phyloP scores from a whole-genome alignment of 371 early-diverging fungal species.

The Mucor velutinosus region DNA sequence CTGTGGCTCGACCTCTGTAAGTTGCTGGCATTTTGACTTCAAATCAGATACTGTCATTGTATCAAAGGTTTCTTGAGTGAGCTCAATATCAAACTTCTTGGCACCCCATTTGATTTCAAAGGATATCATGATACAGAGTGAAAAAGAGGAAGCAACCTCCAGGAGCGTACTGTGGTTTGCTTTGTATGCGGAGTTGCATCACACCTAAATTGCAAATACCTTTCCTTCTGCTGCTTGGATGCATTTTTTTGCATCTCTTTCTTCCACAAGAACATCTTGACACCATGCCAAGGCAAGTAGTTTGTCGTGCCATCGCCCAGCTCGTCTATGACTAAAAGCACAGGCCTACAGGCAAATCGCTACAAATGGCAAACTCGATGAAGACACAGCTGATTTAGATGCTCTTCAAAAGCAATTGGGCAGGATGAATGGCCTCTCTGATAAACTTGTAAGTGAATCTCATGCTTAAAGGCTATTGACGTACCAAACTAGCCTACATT shows the following conservation, averaged over 20 bases:
- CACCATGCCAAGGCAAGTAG: background rate
- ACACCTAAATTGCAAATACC: background rate
- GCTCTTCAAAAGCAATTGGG: constrained; percentile 40
- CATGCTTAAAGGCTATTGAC: background rate
- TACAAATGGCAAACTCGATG: constrained; percentile 15
- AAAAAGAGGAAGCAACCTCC: background rate
- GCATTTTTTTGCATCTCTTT: background rate
- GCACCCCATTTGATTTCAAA: constrained; percentile 22
- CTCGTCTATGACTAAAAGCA: background rate
- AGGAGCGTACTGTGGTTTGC: no score
- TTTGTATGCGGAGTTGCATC: background rate
- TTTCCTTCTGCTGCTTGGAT: background rate
- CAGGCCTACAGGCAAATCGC: background rate
- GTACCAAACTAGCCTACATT: background rate
- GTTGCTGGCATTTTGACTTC: constrained; percentile 13
- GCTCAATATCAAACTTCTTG: constrained; percentile 6
- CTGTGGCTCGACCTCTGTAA: constrained; percentile 12
- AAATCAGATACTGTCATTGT: constrained; percentile 10
- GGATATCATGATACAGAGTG: background rate
- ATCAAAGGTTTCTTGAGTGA: constrained; percentile 10
- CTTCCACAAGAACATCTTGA: background rate
- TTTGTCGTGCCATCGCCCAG: background rate
- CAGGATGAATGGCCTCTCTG: constrained; percentile 49
- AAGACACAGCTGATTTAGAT: constrained; percentile 34
- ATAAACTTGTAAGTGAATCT: constrained; percentile 28